A percentile compares a stretch with the other conserved stretches of the same genome.
Conservation (phyloP, 164 flowering plant species). For the Nelumbo lutea region DNA sequence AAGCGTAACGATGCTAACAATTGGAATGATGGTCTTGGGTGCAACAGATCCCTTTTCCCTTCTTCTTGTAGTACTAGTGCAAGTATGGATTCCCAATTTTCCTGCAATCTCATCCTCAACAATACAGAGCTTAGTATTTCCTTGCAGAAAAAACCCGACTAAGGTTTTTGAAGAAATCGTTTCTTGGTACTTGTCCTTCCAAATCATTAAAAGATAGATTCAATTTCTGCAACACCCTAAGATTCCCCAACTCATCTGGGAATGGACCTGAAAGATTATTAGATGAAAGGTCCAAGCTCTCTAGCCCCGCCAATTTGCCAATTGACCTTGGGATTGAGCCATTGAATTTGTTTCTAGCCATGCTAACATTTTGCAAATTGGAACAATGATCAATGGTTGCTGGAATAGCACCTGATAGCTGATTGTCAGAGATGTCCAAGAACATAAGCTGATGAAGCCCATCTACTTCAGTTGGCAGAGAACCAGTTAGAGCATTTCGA, state of each 20-base stretch:
- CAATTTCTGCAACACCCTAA: background rate
- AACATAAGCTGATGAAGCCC: background rate
- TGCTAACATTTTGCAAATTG: constrained; percentile 1
- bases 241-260: background rate
- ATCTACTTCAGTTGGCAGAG: constrained; percentile 3
- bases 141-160: constrained; percentile 1
- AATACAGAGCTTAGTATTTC: constrained; percentile 7
- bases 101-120: background rate
- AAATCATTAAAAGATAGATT: constrained; percentile 8
- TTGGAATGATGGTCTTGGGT: background rate
- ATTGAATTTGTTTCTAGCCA: background rate
- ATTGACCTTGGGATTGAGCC: constrained; percentile 3
- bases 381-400: background rate
- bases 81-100: constrained; percentile 1
- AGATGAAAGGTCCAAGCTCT: constrained; percentile 10
- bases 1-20: background rate
- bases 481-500: background rate
- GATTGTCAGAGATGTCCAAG: constrained; percentile 5
- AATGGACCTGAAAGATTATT: constrained; percentile 10
- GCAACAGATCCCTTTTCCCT: background rate
- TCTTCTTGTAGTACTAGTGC: background rate
- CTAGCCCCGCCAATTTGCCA: background rate
- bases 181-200: constrained; percentile 5
- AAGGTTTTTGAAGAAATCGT: background rate
- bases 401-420: constrained; percentile 1